Percentiles rank a stretch among this genome's conserved stretches.
Conservation (phyloP, 2,329 filamentous ascomycete genomes). For the Sporothrix mexicana region DNA sequence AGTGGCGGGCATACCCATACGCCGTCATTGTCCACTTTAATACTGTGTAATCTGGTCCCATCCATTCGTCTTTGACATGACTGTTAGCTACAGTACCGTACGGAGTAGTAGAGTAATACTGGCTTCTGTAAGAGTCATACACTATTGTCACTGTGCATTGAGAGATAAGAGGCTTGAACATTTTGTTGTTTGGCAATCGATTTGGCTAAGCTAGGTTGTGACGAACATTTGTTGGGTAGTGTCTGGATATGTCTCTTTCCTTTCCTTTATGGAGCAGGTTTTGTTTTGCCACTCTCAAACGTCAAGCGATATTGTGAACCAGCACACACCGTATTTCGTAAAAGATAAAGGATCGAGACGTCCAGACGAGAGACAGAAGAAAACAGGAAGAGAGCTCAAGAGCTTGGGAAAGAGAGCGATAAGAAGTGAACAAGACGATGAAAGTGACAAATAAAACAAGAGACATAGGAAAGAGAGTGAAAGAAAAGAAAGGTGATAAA, state of each 20-base stretch:
- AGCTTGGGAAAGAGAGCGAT: constrained; percentile 17
- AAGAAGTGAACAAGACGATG: constrained; percentile 6
- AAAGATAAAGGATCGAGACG: background rate
- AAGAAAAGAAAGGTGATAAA: constrained; percentile 18
- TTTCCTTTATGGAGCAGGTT: background rate
- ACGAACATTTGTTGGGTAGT: background rate
- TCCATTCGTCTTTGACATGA: background rate
- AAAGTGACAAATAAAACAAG: constrained; percentile 21
- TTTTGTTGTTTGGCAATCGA: background rate
- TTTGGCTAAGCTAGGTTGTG: background rate
- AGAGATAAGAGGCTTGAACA: background rate
- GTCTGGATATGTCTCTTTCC: background rate
- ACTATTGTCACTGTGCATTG: background rate
- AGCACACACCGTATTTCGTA: constrained; percentile 3
- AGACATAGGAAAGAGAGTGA: background rate
- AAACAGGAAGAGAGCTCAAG: background rate
- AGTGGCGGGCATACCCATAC: background rate
- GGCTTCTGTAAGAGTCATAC: background rate
- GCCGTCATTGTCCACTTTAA: background rate
- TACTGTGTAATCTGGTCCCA: background rate
- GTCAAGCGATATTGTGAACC: constrained; percentile 5
- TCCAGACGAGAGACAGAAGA: background rate
- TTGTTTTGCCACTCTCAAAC: background rate
- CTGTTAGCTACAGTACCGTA: background rate
- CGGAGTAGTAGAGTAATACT: no score